Evolutionary conservation across 169 alveolate species (phyloP).

Genomic region (Eimeria necatrix): DNA sequence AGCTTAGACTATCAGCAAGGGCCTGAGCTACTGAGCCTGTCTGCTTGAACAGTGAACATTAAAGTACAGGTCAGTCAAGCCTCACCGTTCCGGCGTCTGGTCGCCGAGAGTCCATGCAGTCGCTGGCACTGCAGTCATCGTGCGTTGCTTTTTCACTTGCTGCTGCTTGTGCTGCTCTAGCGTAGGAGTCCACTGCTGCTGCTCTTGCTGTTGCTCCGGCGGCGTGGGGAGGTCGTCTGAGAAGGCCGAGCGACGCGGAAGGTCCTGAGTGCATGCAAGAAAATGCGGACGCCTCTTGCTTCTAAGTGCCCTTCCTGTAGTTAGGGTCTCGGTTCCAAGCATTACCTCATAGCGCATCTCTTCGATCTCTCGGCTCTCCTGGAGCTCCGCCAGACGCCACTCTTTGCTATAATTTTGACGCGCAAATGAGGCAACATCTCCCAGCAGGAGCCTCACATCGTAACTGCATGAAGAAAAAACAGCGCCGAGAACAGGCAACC

Average conservation of each 20-base stretch:
- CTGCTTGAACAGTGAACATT: neutral
- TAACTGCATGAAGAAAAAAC: constrained; percentile 61
- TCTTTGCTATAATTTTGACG: constrained; percentile 60
- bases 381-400: constrained; percentile 43
- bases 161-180: constrained; percentile 61
- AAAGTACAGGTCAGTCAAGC: neutral
- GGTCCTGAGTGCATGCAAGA: neutral
- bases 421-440: constrained; percentile 25
- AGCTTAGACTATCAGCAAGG: no score
- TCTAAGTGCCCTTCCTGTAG: neutral
- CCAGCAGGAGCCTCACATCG: constrained; percentile 73
- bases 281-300: neutral
- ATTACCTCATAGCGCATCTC: constrained; percentile 63
- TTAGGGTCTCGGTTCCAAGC: neutral
- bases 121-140: constrained; percentile 1
- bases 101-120: constrained; percentile 16
- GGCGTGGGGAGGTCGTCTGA: constrained; percentile 46
- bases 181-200: constrained; percentile 41
- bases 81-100: constrained; percentile 7
- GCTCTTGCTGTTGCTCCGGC: constrained; percentile 44
- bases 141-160: constrained; percentile 37
- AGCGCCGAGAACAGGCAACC: constrained; percentile 10
- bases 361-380: constrained; percentile 58
- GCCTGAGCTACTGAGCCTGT: no score
- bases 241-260: constrained; percentile 69